Percentiles rank a stretch among this genome's conserved stretches.
Conservation (phyloP, 192 early-diverging fungal genomes). For the Tieghemiomyces parasiticus region DNA sequence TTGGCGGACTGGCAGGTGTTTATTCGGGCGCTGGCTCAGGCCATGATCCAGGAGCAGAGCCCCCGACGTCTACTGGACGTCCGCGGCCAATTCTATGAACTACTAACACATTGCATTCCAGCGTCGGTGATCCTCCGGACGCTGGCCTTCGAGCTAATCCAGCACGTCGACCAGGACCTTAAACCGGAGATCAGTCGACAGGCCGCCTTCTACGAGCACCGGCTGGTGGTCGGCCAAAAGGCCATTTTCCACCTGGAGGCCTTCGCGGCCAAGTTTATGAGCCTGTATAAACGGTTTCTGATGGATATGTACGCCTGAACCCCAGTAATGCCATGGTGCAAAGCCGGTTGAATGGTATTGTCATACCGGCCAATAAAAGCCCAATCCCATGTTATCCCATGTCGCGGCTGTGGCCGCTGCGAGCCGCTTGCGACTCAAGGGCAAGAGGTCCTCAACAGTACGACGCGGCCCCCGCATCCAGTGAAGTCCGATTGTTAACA, state of each 20-base stretch:
- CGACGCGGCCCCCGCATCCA: too few species aligned
- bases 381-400: too few species aligned
- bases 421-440: too few species aligned
- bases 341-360: too few species aligned
- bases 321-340: too few species aligned
- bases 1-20: constrained; percentile 81
- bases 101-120: constrained; percentile 82
- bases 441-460: too few species aligned
- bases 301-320: constrained; percentile 15
- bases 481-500: too few species aligned
- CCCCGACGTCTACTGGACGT: constrained; percentile 54
- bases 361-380: too few species aligned
- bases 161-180: constrained; percentile 49
- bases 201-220: constrained; percentile 85
- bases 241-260: constrained; percentile 91
- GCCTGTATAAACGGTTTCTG: constrained; percentile 66
- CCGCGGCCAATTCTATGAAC: constrained; percentile 67
- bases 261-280: constrained; percentile 85
- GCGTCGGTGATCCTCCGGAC: constrained; percentile 65
- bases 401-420: too few species aligned
- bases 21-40: constrained; percentile 45
- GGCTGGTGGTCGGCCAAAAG: constrained; percentile 73
- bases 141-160: constrained; percentile 52
- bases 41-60: constrained; percentile 61
- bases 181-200: constrained; percentile 48